phyloP scores from a whole-genome alignment of 1,284 basidiomycete species.

The Heterobasidion occidentale region DNA sequence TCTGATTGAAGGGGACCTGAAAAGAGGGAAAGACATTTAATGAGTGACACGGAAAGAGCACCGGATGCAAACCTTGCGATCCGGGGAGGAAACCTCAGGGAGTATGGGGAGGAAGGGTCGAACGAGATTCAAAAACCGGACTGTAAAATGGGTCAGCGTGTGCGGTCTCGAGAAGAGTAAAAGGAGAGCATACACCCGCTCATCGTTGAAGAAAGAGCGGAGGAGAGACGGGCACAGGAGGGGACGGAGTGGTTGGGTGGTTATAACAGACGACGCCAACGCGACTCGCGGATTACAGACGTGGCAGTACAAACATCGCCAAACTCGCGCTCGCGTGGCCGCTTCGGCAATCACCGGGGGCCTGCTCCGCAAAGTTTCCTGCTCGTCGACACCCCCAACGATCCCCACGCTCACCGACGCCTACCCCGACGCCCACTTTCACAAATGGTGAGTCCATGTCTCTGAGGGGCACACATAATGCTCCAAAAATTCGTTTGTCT shows the following conservation, averaged over 20 bases:
- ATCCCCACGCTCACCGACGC: too few species aligned
- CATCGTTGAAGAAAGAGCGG: conserved; percentile 27
- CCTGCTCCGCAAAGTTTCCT: not conserved
- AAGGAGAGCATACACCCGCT: conserved; percentile 28
- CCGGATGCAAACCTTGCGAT: conserved; percentile 69
- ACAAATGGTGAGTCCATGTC: not conserved
- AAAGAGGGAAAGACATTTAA: conserved; percentile 1
- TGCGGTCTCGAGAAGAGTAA: not conserved
- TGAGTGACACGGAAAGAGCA: not conserved
- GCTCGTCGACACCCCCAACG: too few species aligned
- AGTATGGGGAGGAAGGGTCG: conserved; percentile 90
- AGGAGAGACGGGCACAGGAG: conserved; percentile 3
- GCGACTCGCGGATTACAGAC: conserved; percentile 2
- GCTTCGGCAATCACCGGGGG: not conserved
- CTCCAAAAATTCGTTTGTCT: not conserved
- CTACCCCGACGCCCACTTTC: not conserved
- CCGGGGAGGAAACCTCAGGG: conserved; percentile 93
- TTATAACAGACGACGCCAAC: not conserved
- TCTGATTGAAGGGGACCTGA: conserved; percentile 93
- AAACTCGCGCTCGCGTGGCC: not conserved
- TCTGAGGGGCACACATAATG: not conserved
- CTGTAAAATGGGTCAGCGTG: conserved; percentile 28
- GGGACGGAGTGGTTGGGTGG: not conserved
- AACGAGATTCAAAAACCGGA: conserved; percentile 94
- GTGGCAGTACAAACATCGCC: conserved; percentile 13